A percentile compares a stretch with the other conserved stretches of the same genome.
Conservation (phyloP, 2,329 filamentous ascomycete genomes). For the Fusarium staphyleae region DNA sequence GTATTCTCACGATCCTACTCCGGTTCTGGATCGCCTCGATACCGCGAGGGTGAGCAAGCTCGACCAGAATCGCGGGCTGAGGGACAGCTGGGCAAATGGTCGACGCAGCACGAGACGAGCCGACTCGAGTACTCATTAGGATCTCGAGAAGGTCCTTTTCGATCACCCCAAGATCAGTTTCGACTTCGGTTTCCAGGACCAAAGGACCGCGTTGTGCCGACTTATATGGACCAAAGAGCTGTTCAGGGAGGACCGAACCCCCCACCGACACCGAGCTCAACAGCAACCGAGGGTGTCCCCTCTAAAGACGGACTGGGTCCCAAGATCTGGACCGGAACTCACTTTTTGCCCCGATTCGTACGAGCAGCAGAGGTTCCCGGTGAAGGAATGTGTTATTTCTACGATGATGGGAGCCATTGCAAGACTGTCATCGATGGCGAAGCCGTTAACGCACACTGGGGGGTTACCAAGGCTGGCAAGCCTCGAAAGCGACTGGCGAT, state of each 20-base stretch:
- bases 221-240: conserved; percentile 40
- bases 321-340: conserved; percentile 73
- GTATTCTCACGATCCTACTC: conserved; percentile 48
- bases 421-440: conserved; percentile 87
- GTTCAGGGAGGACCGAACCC: conserved; percentile 39
- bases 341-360: conserved; percentile 72
- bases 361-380: conserved; percentile 72
- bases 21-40: conserved; percentile 55
- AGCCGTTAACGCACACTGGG: conserved; percentile 89
- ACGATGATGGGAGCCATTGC: conserved; percentile 84
- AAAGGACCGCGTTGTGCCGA: conserved; percentile 42
- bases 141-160: conserved; percentile 49
- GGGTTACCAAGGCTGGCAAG: conserved; percentile 92
- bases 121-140: conserved; percentile 56
- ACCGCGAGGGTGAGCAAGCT: conserved; percentile 49
- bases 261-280: conserved; percentile 42
- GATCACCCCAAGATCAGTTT: conserved; percentile 46
- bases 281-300: conserved; percentile 52
- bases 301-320: conserved; percentile 68
- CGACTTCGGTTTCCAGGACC: conserved; percentile 48
- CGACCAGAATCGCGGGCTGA: conserved; percentile 48
- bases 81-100: conserved; percentile 50
- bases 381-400: conserved; percentile 84
- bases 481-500: conserved; percentile 89
- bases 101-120: conserved; percentile 49